Conservation (phyloP, 768 basidiomycete genomes). For the Russula lepida region DNA sequence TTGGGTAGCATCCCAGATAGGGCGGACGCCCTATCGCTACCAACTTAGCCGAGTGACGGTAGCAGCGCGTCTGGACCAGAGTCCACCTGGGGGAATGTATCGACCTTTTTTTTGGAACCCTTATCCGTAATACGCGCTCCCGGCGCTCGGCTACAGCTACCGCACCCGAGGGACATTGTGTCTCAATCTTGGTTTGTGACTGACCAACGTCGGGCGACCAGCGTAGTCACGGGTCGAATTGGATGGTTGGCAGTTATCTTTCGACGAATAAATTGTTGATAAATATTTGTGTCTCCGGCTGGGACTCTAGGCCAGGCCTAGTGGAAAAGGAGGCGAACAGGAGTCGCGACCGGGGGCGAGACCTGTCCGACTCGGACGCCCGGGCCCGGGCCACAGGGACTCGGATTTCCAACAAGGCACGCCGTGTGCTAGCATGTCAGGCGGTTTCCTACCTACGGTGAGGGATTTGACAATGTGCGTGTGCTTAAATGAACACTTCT, state of each 20-base stretch:
- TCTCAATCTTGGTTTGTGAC: not conserved
- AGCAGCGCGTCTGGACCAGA: not conserved
- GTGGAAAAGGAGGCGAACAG: not conserved
- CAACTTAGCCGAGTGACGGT: constrained; percentile 1
- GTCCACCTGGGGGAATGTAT: not conserved
- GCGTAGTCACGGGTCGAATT: not conserved
- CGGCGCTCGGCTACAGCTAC: not conserved
- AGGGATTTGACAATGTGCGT: not conserved
- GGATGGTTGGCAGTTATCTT: not conserved
- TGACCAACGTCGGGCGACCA: not conserved
- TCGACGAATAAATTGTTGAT: not conserved
- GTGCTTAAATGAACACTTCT: not conserved
- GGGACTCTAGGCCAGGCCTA: not conserved
- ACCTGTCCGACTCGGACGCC: no score
- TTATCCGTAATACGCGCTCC: not conserved
- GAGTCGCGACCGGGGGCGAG: no score
- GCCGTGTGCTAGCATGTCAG: no score
- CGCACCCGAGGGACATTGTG: not conserved
- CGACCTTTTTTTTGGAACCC: not conserved
- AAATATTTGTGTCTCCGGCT: not conserved
- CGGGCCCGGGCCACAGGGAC: no score
- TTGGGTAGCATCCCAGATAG: not conserved
- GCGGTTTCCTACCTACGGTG: not conserved
- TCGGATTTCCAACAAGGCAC: not conserved
- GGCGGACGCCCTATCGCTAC: not conserved